Evolutionary conservation across 2,329 filamentous ascomycete species (phyloP), one percentile per base, ranked within the genome.

Genomic region (Daldinia sp.): DNA sequence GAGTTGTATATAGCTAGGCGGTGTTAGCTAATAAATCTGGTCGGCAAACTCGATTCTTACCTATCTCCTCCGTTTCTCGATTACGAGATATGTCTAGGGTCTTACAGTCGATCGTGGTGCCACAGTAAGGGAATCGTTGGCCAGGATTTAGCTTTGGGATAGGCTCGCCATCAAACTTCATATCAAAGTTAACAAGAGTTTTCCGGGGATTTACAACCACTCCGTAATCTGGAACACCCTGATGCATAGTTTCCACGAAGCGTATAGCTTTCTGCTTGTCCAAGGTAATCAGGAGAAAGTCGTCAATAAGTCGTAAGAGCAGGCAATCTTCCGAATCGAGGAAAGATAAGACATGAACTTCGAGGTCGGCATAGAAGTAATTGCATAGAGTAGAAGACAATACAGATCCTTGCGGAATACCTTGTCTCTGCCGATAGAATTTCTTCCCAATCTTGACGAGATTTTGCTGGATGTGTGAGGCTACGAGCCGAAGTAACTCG

Each of bases 321-420:
- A 98, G 80, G 55, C 87, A 90, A 37, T 90, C 82, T 4, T 81
- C 77, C 0, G 81, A 75, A 15, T 83, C 74, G 1, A 96, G 80
- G 76, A 98, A 98, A 0, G 76, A 77, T 2, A 98, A 83, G 13
- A 90, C 82, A 28, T 89, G 84, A 6, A 81, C 81, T 79, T 99
- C 96, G 1, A 98, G 87, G 69, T 96, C 90, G 5, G 93, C 94
- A 77, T 99, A 99, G 79, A 98, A 98, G 80, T 97, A 95, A 80
- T 94, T 98, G 84, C 96, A 98, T 4, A 99, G 84, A 44, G 94
- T 84, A 48, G 91, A 92, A 0, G 94, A 98, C 4, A 99, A 78
- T 1, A 98, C 87, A 0, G 94, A 98, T 6, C 96, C 96, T 79
- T 99, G 96, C 0, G 96, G 94, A 42, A 99, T 98, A 13, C 96